Conservation (phyloP, 495 filamentous ascomycete genomes). For the Endocarpon pusillum region DNA sequence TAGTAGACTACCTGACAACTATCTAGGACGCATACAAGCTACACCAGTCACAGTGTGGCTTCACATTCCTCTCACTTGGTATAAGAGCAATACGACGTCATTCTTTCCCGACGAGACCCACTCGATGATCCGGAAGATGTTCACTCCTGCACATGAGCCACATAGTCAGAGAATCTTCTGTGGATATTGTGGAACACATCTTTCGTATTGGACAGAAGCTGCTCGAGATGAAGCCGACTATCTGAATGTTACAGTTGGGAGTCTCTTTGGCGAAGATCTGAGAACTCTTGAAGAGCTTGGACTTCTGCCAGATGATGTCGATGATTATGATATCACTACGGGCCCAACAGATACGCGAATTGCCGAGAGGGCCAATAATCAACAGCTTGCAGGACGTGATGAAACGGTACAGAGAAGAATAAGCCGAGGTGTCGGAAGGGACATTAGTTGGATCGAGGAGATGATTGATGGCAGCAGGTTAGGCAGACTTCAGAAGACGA, state of each 20-base stretch:
- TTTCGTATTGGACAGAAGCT: constrained; percentile 64
- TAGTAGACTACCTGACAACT: not conserved
- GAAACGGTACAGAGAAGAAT: too few species aligned
- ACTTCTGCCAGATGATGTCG: constrained; percentile 35
- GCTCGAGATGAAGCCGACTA: constrained; percentile 50
- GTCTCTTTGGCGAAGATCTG: constrained; percentile 47
- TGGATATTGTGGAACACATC: constrained; percentile 71
- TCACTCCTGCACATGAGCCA: constrained; percentile 40
- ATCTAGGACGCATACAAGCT: constrained; percentile 43
- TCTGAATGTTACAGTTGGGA: constrained; percentile 59
- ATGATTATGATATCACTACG: constrained; percentile 12
- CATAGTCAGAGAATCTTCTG: constrained; percentile 62
- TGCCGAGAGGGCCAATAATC: constrained; percentile 3
- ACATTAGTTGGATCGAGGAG: constrained; percentile 67
- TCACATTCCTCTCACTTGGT: constrained; percentile 61
- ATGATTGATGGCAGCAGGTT: constrained; percentile 59
- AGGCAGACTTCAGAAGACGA: constrained; percentile 43
- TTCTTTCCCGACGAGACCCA: constrained; percentile 67
- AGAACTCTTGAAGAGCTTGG: constrained; percentile 49
- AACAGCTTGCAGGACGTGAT: constrained; percentile 16
- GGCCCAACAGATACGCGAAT: not conserved
- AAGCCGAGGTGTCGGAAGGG: too few species aligned
- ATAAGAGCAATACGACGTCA: constrained; percentile 49
- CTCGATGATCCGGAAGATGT: constrained; percentile 49
- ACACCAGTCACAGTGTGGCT: constrained; percentile 62